These are phyloP conservation scores for Elsinoe necatrix DNA, from an alignment of 2,329 filamentous ascomycete species.

Conservation along the genomic window DNA sequence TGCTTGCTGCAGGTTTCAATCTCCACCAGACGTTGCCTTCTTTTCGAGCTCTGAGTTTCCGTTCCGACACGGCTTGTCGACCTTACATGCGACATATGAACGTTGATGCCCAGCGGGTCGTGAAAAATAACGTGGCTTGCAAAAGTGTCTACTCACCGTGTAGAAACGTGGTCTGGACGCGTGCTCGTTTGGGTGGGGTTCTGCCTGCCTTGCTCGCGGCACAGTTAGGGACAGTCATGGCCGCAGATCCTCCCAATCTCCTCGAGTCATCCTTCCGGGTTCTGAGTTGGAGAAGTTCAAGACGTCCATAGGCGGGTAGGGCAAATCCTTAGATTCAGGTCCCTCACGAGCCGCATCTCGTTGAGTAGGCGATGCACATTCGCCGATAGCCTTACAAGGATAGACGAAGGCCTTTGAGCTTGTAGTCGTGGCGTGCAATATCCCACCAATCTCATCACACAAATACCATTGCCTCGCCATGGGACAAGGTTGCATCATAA, in stretches of 20 bases:
- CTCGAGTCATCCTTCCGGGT: not conserved
- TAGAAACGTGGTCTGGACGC: not conserved
- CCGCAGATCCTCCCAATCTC: slow-evolving; percentile 5
- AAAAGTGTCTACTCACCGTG: not conserved
- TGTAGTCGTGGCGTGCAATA: not conserved
- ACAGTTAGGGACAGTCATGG: not conserved
- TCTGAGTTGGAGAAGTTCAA: not conserved
- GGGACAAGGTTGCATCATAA: not conserved
- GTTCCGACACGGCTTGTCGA: not conserved
- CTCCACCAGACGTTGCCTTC: slow-evolving; percentile 13
- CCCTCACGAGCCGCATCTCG: slow-evolving; percentile 5
- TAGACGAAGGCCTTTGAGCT: not conserved
- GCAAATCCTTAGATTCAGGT: slow-evolving; percentile 8
- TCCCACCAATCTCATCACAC: not conserved
- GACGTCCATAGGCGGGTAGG: not conserved
- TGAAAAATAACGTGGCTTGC: slow-evolving; percentile 2
- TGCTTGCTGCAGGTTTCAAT: not conserved
- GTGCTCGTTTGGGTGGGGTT: slow-evolving; percentile 1
- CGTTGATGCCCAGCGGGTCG: not conserved
- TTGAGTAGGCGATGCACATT: not conserved
- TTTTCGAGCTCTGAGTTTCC: slow-evolving; percentile 7
- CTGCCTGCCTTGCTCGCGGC: not conserved
- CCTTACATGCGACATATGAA: not conserved
- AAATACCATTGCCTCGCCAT: not conserved
- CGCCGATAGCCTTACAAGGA: not conserved